Conservation (phyloP, 2,329 filamentous ascomycete species). For the Cryphonectria radicalis region DNA sequence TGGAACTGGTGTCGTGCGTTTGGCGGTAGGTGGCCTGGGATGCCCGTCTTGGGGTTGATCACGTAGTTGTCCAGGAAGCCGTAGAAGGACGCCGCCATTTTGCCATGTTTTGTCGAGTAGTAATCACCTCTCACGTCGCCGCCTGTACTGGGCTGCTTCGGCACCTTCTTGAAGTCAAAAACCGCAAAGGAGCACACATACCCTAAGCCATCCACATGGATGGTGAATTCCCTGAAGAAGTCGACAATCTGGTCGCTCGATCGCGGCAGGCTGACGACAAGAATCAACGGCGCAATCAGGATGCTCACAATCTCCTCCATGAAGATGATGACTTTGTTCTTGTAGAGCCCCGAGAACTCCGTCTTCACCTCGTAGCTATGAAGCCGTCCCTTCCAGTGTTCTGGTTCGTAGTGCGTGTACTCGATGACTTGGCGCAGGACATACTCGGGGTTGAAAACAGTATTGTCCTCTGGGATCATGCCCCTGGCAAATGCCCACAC, state of each 20-base stretch:
- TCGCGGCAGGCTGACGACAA: constrained; percentile 83
- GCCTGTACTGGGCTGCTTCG: constrained; percentile 48
- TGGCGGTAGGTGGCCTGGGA: constrained; percentile 63
- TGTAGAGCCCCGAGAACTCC: constrained; percentile 89
- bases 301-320: constrained; percentile 91
- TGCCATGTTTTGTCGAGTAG: constrained; percentile 92
- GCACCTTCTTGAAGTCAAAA: constrained; percentile 91
- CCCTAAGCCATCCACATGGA: constrained; percentile 94
- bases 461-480: constrained; percentile 82
- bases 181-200: constrained; percentile 97
- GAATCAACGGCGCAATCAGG: constrained; percentile 85
- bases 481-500: constrained; percentile 85
- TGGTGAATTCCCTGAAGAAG: constrained; percentile 97
- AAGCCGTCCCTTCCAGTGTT: constrained; percentile 86
- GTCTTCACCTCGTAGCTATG: constrained; percentile 91
- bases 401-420: constrained; percentile 89
- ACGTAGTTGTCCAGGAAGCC: constrained; percentile 94
- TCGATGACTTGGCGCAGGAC: constrained; percentile 87
- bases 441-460: constrained; percentile 90
- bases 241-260: constrained; percentile 94
- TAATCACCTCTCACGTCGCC: constrained; percentile 87
- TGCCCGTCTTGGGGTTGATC: constrained; percentile 70
- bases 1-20: constrained; percentile 66
- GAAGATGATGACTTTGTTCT: constrained; percentile 90
- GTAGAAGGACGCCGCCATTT: constrained; percentile 97